Conservation (phyloP, 2,329 filamentous ascomycete species). For the Xylaria sp. region DNA sequence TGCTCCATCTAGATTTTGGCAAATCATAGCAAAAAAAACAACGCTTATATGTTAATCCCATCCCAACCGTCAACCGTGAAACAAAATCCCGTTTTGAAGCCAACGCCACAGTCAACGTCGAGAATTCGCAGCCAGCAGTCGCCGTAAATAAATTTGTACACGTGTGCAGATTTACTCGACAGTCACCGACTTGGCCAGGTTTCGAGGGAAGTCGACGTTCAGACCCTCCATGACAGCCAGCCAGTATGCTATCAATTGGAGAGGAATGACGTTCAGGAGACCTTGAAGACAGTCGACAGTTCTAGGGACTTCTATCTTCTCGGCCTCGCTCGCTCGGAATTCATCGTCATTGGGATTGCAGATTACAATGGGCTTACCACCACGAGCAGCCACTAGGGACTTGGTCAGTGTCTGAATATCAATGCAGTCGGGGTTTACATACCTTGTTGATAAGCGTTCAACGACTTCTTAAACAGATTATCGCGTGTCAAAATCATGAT, state of each 20-base stretch:
- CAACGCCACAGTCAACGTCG: slow-evolving; percentile 42
- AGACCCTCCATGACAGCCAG: slow-evolving; percentile 94
- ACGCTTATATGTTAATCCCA: slow-evolving; percentile 42
- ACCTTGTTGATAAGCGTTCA: slow-evolving; percentile 99
- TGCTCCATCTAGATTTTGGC: slow-evolving; percentile 35
- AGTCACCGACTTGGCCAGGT: slow-evolving; percentile 98
- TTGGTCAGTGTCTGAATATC: slow-evolving; percentile 41
- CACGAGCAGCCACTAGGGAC: slow-evolving; percentile 84
- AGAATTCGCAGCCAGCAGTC: slow-evolving; percentile 34
- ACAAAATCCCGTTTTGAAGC: slow-evolving; percentile 39
- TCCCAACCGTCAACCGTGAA: slow-evolving; percentile 41
- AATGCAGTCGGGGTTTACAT: slow-evolving; percentile 49
- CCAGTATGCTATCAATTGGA: slow-evolving; percentile 99
- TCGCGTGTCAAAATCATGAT: slow-evolving; percentile 99
- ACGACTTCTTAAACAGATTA: slow-evolving; percentile 96
- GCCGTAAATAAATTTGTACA: slow-evolving; percentile 27
- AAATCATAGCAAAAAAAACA: slow-evolving; percentile 39
- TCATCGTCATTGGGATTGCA: slow-evolving; percentile 92
- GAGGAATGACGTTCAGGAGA: slow-evolving; percentile 95
- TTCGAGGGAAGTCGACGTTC: slow-evolving; percentile 98
- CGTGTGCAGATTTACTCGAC: slow-evolving; percentile 77
- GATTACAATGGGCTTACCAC: slow-evolving; percentile 97
- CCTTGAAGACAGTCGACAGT: slow-evolving; percentile 96
- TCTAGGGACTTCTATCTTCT: slow-evolving; percentile 97
- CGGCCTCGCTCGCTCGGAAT: slow-evolving; percentile 87